A percentile compares a stretch with the other conserved stretches of the same genome.
Evolutionary conservation across 352 stramenopile species (phyloP).

Genomic region (Phytophthora melonis): DNA sequence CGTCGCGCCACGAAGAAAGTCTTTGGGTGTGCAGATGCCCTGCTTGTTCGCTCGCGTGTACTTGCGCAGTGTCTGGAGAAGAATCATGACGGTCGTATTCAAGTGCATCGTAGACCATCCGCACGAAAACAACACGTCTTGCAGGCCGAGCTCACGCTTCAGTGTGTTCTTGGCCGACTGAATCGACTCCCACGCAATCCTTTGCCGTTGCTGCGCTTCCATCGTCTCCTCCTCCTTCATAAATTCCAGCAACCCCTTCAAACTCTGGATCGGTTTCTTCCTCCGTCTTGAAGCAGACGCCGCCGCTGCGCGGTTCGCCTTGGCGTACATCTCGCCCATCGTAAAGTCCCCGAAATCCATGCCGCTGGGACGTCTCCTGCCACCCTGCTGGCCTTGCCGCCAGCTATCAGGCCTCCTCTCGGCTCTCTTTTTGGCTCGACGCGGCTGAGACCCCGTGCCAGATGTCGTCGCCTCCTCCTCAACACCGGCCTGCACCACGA

Average conservation of each 20-base stretch:
- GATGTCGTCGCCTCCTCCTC: conserved; percentile 4
- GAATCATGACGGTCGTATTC: conserved; percentile 66
- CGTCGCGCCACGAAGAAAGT: conserved; percentile 44
- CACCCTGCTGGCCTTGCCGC: conserved; percentile 10
- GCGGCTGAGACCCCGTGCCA: conserved; percentile 5
- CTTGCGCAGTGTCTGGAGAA: conserved; percentile 69
- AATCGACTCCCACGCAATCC: conserved; percentile 62
- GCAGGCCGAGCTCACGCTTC: conserved; percentile 59
- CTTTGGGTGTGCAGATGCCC: conserved; percentile 43
- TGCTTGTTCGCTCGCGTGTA: conserved; percentile 47
- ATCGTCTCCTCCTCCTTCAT: conserved; percentile 48
- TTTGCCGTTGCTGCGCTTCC: conserved; percentile 47
- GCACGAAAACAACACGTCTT: conserved; percentile 58
- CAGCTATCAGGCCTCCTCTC: conserved; percentile 18
- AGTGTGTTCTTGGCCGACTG: conserved; percentile 60
- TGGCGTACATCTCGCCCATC: conserved; percentile 54
- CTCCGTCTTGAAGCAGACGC: conserved; percentile 29
- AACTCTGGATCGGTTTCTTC: conserved; percentile 46
- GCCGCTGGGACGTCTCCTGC: conserved; percentile 26
- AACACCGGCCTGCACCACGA: conserved; percentile 29
- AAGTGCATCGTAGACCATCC: conserved; percentile 70
- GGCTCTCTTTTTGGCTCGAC: conserved; percentile 12
- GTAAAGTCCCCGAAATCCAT: conserved; percentile 70
- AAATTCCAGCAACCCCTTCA: conserved; percentile 55
- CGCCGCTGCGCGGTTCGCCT: conserved; percentile 28